Evolutionary conservation across 2,329 filamentous ascomycete species (phyloP), one percentile per base, ranked within the genome.

Genomic region (Fusarium circinatum): DNA sequence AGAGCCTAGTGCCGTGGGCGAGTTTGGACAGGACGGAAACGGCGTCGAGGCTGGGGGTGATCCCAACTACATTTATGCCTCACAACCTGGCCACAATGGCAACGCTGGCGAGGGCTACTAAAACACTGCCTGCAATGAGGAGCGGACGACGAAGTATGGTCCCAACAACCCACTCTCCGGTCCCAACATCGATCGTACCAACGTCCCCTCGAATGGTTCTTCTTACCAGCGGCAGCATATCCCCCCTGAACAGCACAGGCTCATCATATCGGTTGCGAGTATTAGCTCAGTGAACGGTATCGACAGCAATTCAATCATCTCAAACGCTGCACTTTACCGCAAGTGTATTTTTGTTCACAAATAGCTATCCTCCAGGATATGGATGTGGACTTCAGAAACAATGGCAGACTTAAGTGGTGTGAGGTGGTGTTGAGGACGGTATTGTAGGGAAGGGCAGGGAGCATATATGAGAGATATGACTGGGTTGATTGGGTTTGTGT

Each of bases 41-140:
- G 78, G 70, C 39, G 80, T 84, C 30, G 87, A 89, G 72, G 82
- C 83, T 22, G 82, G 81, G 48, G 70, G 78, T 44, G 82, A 84
- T 30, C 74, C 82, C 17, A 83, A 82, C 77, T 90, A 89, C 77
- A 85, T 90, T 78, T 90, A 90, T 77, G 81, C 81, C 36, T 82
- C 84, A n/a, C 87, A 89, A 75, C 79, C 84, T 41, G 86, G 86
- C 34, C 89, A 91, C 74, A 91, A 91, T 77, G 90, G 89, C 42
- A 83, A 88, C n/a, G 81, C 83, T 30, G 81, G 84, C 49, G 89
- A 90, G 38, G 84, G 84, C 54, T 90, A 89, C 78, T 89, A 85
- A 60, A 34, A 12, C n/a, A n/a, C 24, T 20, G 22, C 24, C 48
- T 48, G 20, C 36, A 7, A 26, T 28, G 26, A 42, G 51, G 36